These are phyloP conservation scores for Oryza rufipogon DNA, from an alignment of 176 grass and related monocot species.

Conservation along the genomic window DNA sequence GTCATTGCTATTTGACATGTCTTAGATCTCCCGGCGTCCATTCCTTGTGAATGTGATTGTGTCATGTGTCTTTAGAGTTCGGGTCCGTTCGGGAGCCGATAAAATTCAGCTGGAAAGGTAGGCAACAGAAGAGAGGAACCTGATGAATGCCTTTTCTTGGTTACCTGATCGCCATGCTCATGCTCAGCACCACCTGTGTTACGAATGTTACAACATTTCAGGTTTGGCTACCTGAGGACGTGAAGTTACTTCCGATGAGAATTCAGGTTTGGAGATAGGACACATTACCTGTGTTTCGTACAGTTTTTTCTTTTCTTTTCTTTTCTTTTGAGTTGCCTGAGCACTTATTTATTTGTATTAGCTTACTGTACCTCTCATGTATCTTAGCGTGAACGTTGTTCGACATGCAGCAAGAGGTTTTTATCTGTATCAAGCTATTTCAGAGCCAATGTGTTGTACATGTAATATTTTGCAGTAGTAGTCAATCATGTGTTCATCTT, in stretches of 20 bases:
- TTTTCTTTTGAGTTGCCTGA: slow-evolving; percentile 3
- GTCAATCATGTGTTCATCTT: neutral
- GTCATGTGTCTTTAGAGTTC: slow-evolving; percentile 30
- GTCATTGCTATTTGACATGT: slow-evolving; percentile 24
- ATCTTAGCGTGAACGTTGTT: slow-evolving; percentile 28
- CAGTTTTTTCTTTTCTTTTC: neutral
- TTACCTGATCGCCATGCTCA: slow-evolving; percentile 17
- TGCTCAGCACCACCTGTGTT: slow-evolving; percentile 17
- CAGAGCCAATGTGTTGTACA: slow-evolving; percentile 27
- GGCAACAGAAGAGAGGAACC: slow-evolving; percentile 9
- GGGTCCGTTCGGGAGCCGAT: neutral
- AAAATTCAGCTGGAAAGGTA: slow-evolving; percentile 40
- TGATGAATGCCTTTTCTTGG: slow-evolving; percentile 29
- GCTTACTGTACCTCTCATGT: slow-evolving; percentile 3
- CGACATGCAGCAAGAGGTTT: slow-evolving; percentile 13
- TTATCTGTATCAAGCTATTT: slow-evolving; percentile 27
- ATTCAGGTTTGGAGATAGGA: slow-evolving; percentile 29
- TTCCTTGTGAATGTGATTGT: slow-evolving; percentile 51
- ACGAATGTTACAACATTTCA: slow-evolving; percentile 18
- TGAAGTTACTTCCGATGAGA: slow-evolving; percentile 17
- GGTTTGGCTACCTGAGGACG: slow-evolving; percentile 8
- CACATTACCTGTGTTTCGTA: slow-evolving; percentile 39
- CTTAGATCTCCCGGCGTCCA: slow-evolving; percentile 41
- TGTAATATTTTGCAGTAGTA: neutral
- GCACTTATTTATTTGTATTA: slow-evolving; percentile 34